Evolutionary conservation across 495 filamentous ascomycete species (phyloP), one percentile per base, ranked within the genome.

Genomic region (Penicilliopsis zonata): DNA sequence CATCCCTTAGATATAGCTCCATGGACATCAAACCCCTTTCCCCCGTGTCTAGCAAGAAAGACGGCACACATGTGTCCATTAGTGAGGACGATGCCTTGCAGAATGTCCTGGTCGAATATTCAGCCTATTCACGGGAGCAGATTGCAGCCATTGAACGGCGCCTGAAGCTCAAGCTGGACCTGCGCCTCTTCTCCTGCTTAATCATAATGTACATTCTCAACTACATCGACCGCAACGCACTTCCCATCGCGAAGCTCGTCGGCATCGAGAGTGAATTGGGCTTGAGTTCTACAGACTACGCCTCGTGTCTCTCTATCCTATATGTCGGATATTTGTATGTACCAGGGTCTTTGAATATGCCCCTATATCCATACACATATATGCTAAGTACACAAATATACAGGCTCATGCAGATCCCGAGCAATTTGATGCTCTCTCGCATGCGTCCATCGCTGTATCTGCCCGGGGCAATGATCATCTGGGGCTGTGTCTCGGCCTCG

Each of bases 161-260:
- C 30, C 57, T 82, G 19, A 62, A 67, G 31, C 59, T 69, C 32
- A 82, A 79, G 47, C 76, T 83, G 17, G 79, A 82, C 47, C 26
- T 72, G 1, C 53, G 74, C 13, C 42, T 65, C 5, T 50, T 84
- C 36, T 78, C 78, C 9, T 71, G 74, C 54, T 49, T 79, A 22
- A 69, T 78, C 36, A 40, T 80, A 35, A 80, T 81, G 74, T 86
- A 87, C 46, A 82, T 87, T 42, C 53, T 86, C 46, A 87, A 86
- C 46, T 90, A 86, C 51, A 61, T 87, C 37, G 82, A 86, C 51
- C 67, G 82, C 40, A 73, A 74, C 43, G 69, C 38, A 2, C 42
- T 49, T 26, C 36, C 45, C 16, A 21, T 42, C 13, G 45, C 41
- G 12, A 24, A 41, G 9, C 33, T 69, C 19, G 44, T 59, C 35